phyloP scores from a whole-genome alignment of 371 early-diverging fungal genomes.

The Smittium culicis region DNA sequence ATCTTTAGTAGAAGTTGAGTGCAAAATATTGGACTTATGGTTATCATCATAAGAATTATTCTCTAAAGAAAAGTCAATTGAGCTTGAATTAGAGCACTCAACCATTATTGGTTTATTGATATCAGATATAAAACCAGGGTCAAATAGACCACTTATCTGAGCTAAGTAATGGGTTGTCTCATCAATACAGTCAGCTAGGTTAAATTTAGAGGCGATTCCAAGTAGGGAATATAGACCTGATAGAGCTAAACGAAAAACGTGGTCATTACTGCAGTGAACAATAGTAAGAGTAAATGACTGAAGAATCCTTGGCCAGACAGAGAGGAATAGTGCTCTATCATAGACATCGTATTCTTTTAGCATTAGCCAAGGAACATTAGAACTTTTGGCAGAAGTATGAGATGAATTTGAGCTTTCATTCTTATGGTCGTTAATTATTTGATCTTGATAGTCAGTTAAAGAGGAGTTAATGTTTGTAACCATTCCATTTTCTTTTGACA shows the following conservation, averaged over 20 bases:
- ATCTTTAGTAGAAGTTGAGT: not conserved
- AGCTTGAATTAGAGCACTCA: constrained; percentile 3
- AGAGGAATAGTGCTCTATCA: constrained; percentile 23
- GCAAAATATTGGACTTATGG: no score
- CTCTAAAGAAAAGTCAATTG: not conserved
- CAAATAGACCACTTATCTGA: constrained; percentile 17
- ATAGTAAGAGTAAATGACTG: constrained; percentile 19
- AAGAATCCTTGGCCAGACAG: constrained; percentile 29
- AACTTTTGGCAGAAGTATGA: constrained; percentile 44
- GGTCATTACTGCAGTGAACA: constrained; percentile 22
- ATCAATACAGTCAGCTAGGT: constrained; percentile 21
- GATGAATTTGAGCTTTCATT: constrained; percentile 49
- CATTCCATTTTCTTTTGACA: constrained; percentile 21
- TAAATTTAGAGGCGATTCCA: constrained; percentile 23
- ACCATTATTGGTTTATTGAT: constrained; percentile 20
- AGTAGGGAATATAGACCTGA: constrained; percentile 25
- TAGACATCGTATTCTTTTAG: constrained; percentile 17
- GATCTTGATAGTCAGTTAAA: no score
- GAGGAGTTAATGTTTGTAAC: constrained; percentile 24
- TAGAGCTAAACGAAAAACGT: constrained; percentile 26
- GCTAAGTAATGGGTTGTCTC: constrained; percentile 20
- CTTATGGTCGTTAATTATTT: constrained; percentile 30
- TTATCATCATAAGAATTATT: not conserved
- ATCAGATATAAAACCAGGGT: constrained; percentile 14
- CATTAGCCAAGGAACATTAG: constrained; percentile 15